These are phyloP conservation scores for Saccharomycopsis microspora DNA, from an alignment of 805 yeast species.

Conservation along the genomic window DNA sequence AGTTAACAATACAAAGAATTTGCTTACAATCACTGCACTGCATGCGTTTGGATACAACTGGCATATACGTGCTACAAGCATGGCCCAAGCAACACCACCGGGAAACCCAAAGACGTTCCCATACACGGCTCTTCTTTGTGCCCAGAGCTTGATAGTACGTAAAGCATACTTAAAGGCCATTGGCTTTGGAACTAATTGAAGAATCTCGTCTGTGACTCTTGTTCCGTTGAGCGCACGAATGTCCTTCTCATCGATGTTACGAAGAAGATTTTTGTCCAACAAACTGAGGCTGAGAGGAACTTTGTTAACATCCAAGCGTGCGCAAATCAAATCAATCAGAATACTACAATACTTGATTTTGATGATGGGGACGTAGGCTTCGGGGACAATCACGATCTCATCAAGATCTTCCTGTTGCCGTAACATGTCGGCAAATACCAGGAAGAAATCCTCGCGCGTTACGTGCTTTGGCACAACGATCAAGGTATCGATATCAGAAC, in stretches of 20 bases:
- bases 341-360: slow-evolving; percentile 82
- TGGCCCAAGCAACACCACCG: slow-evolving; percentile 99
- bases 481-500: slow-evolving; percentile 92
- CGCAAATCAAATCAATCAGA: slow-evolving; percentile 86
- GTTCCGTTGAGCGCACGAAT: slow-evolving; percentile 89
- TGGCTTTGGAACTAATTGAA: slow-evolving; percentile 83
- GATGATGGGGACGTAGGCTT: slow-evolving; percentile 95
- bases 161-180: slow-evolving; percentile 87
- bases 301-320: slow-evolving; percentile 71
- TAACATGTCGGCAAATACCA: slow-evolving; percentile 61
- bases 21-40: slow-evolving; percentile 80
- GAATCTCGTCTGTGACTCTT: slow-evolving; percentile 90
- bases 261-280: slow-evolving; percentile 73
- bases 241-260: slow-evolving; percentile 86
- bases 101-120: slow-evolving; percentile 96
- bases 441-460: slow-evolving; percentile 78
- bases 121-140: slow-evolving; percentile 86
- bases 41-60: slow-evolving; percentile 95
- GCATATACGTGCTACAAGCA: slow-evolving; percentile 96
- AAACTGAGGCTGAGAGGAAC: slow-evolving; percentile 67
- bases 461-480: slow-evolving; percentile 98
- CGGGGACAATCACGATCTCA: slow-evolving; percentile 89
- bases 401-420: slow-evolving; percentile 72
- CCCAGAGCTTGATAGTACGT: slow-evolving; percentile 93
- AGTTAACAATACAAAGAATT: slow-evolving; percentile 75